Percentiles rank a stretch among this genome's conserved stretches.
These are phyloP conservation scores for Termitomyces sp. DNA, from an alignment of 768 basidiomycete genomes.

Conservation along the genomic window DNA sequence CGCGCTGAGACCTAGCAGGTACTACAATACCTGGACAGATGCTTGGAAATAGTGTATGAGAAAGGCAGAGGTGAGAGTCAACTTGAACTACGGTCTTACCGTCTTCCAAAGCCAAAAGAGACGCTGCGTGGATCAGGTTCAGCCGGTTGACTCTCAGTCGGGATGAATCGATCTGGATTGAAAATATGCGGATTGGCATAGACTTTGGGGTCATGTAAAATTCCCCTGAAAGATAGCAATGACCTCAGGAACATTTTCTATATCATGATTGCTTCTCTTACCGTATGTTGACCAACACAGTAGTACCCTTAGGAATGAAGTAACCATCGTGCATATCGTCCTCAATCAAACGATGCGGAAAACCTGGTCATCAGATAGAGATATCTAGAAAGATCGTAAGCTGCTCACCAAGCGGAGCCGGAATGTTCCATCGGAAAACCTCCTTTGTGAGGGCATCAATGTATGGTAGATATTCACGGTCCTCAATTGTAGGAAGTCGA, in stretches of 20 bases:
- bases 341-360: neutral
- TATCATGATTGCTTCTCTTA: neutral
- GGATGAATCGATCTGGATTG: neutral
- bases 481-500: neutral
- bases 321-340: neutral
- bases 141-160: neutral
- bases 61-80: neutral
- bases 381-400: too few relatives aligned
- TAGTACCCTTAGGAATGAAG: neutral
- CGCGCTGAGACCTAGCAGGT: neutral
- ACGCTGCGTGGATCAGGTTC: neutral
- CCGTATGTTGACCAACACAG: neutral
- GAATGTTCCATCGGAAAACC: neutral
- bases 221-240: neutral
- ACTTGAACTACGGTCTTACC: neutral
- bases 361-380: neutral
- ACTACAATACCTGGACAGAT: neutral
- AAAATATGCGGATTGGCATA: neutral
- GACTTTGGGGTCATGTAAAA: neutral
- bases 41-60: neutral
- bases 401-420: neutral
- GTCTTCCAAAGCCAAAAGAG: conserved; percentile 1
- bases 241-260: too few relatives aligned
- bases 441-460: neutral
- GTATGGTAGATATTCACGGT: neutral